phyloP scores from a whole-genome alignment of 2,329 filamentous ascomycete genomes.

The Neospermospora avenae region DNA sequence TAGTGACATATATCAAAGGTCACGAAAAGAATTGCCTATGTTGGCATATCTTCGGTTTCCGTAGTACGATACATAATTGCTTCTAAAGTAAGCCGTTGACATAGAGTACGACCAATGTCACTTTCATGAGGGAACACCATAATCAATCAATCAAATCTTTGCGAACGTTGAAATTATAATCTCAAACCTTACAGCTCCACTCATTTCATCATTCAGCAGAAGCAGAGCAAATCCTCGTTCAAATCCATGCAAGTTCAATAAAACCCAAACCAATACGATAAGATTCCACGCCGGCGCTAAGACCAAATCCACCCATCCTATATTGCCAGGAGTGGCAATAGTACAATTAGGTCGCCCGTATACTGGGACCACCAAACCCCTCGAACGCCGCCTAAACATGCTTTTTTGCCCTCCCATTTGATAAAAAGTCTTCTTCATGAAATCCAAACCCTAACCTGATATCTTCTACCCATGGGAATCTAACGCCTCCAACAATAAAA shows the following conservation, averaged over 20 bases:
- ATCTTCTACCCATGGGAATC: constrained; percentile 1
- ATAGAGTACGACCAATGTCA: no score
- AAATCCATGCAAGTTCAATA: not conserved
- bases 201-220: not conserved
- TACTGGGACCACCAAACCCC: not conserved
- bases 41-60: no score
- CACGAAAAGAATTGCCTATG: no score
- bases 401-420: constrained; percentile 11
- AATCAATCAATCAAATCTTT: not conserved
- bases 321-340: not conserved
- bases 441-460: not conserved
- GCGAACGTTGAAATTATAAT: not conserved
- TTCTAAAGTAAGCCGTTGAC: no score
- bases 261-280: not conserved
- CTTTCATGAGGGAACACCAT: not conserved
- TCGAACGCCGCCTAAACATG: constrained; percentile 8
- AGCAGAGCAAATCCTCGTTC: not conserved
- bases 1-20: no score
- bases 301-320: not conserved
- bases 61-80: no score
- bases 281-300: constrained; percentile 2
- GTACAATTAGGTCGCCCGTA: not conserved
- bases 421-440: constrained; percentile 4
- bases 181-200: constrained; percentile 2
- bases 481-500: constrained; percentile 12